Evolutionary conservation across 306 rosid species (phyloP).

Genomic region (Vigna nakashimae): DNA sequence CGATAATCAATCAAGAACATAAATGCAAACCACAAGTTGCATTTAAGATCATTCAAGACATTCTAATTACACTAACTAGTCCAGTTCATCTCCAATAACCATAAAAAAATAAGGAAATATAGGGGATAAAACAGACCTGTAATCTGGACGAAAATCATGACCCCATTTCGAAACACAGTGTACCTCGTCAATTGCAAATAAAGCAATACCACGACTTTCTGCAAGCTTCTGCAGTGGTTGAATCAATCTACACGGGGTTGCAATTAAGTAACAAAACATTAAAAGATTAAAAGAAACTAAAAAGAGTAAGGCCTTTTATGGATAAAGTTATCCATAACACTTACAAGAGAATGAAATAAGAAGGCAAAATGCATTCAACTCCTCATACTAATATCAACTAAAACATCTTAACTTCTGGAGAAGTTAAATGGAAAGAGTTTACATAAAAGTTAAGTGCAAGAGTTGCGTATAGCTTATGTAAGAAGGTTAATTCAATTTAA

Average conservation of each 20-base stretch:
- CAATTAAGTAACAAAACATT: conserved; percentile 27
- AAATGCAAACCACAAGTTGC: not conserved
- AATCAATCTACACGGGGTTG: conserved; percentile 64
- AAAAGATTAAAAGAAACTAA: not conserved
- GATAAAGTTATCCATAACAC: not conserved
- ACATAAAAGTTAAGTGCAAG: not conserved
- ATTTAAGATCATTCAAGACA: conserved; percentile 9
- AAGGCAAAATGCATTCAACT: not conserved
- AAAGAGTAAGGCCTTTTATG: not conserved
- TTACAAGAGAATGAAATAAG: not conserved
- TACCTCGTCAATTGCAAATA: conserved; percentile 94
- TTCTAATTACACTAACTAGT: conserved; percentile 22
- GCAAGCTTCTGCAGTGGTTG: conserved; percentile 81
- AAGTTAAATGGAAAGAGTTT: not conserved
- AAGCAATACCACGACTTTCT: conserved; percentile 79
- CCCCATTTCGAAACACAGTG: conserved; percentile 99
- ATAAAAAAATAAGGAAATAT: not conserved
- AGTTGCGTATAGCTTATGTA: not conserved
- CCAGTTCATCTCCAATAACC: not conserved
- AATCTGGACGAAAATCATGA: conserved; percentile 94
- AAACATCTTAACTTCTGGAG: not conserved
- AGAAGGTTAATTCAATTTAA: not conserved
- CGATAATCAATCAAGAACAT: not conserved
- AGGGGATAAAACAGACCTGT: conserved; percentile 63
- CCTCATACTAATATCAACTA: not conserved